phyloP scores from a whole-genome alignment of 2,329 filamentous ascomycete species.

The Fusarium papillatum region DNA sequence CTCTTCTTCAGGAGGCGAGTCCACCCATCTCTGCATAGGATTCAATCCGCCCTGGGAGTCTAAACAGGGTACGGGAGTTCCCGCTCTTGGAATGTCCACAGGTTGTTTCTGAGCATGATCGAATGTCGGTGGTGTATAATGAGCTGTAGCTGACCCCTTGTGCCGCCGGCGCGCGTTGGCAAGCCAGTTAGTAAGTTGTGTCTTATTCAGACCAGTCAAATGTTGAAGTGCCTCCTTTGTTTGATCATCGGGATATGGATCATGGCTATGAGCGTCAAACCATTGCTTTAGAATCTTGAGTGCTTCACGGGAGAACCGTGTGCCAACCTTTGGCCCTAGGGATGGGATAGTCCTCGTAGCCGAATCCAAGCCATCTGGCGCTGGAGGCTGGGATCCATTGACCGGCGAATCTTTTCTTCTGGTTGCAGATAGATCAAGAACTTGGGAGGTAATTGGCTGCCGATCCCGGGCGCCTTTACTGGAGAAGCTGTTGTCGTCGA shows the following conservation, averaged over 20 bases:
- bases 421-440: not conserved
- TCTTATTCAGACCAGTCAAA: constrained; percentile 81
- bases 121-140: not conserved
- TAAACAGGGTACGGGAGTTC: not conserved
- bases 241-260: constrained; percentile 86
- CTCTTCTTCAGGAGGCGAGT: not conserved
- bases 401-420: not conserved
- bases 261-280: constrained; percentile 79
- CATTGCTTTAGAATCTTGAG: constrained; percentile 56
- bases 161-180: constrained; percentile 82
- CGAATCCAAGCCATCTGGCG: fast-evolving
- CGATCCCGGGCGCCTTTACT: not conserved
- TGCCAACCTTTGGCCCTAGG: not conserved
- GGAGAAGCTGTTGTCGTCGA: not conserved
- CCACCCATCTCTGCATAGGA: constrained; percentile 1
- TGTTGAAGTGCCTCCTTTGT: constrained; percentile 82
- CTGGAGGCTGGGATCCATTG: not conserved
- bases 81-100: not conserved
- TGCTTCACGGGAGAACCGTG: constrained; percentile 5
- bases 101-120: not conserved
- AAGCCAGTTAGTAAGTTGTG: constrained; percentile 89
- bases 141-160: not conserved
- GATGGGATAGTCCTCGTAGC: not conserved
- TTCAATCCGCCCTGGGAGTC: not conserved
- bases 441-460: not conserved